Percentiles rank a stretch among this genome's conserved stretches.
phyloP scores from a whole-genome alignment of 345 rosid species.

The Euphorbia peplus region DNA sequence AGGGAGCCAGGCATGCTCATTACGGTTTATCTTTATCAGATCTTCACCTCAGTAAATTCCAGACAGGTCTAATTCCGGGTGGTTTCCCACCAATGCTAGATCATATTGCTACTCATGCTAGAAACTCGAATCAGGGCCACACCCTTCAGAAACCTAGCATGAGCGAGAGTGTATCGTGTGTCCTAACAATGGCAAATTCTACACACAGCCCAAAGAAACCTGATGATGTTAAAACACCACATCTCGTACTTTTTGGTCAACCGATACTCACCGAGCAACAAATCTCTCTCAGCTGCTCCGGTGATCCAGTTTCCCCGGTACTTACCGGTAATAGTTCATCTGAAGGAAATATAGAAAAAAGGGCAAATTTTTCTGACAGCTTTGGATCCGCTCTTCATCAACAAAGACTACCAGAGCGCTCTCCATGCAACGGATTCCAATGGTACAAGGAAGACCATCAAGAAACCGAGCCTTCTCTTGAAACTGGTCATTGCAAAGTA shows the following conservation, averaged over 20 bases:
- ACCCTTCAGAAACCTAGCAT: conserved; percentile 32
- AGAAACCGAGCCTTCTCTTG: conserved; percentile 34
- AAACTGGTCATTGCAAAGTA: conserved; percentile 51
- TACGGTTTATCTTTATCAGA: conserved; percentile 29
- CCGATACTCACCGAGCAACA: conserved; percentile 34
- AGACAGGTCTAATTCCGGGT: conserved; percentile 21
- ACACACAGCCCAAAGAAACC: conserved; percentile 23
- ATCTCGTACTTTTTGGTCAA: conserved; percentile 29
- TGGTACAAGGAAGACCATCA: conserved; percentile 34
- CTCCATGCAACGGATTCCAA: conserved; percentile 32
- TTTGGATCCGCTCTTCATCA: conserved; percentile 27
- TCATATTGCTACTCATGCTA: conserved; percentile 30
- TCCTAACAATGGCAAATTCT: conserved; percentile 46
- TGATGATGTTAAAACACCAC: conserved; percentile 16
- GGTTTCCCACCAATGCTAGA: conserved; percentile 38
- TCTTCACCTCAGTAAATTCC: conserved; percentile 27
- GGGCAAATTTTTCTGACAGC: conserved; percentile 14
- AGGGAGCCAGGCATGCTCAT: conserved; percentile 45
- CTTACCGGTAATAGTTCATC: conserved; percentile 21
- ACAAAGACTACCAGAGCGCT: conserved; percentile 29
- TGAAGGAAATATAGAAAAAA: conserved; percentile 22
- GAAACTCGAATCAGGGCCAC: conserved; percentile 26
- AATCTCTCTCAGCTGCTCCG: conserved; percentile 36
- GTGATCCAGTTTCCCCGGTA: conserved; percentile 32
- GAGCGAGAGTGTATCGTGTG: conserved; percentile 39